phyloP scores from a whole-genome alignment of 2,329 filamentous ascomycete genomes.

The Gliomastix tumulicola region DNA sequence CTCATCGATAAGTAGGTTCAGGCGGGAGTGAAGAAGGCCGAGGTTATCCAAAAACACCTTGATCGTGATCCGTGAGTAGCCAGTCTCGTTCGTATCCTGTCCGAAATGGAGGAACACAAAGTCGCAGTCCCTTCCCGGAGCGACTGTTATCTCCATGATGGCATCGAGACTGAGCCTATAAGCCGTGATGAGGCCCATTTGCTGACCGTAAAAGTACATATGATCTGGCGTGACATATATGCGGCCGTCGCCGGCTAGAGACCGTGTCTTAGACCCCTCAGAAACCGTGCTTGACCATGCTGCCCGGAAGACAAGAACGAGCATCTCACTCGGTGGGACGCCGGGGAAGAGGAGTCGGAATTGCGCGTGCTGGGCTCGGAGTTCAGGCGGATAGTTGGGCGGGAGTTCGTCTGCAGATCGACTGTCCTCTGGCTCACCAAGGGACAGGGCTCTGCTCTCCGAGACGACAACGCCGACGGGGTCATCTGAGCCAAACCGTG shows the following conservation, averaged over 20 bases:
- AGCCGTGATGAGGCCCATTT: constrained; percentile 83
- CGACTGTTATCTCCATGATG: constrained; percentile 84
- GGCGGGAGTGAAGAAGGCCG: constrained; percentile 69
- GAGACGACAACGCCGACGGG: constrained; percentile 32
- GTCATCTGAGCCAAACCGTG: constrained; percentile 27
- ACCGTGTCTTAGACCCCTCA: constrained; percentile 30
- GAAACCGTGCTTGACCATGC: constrained; percentile 61
- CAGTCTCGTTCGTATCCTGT: constrained; percentile 55
- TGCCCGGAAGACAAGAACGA: constrained; percentile 87
- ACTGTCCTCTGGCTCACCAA: constrained; percentile 21
- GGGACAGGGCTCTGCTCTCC: constrained; percentile 14
- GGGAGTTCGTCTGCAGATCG: constrained; percentile 53
- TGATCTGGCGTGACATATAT: constrained; percentile 83
- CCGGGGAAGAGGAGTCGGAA: constrained; percentile 87
- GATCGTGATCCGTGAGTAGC: constrained; percentile 70
- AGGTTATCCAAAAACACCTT: constrained; percentile 92
- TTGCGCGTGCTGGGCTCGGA: constrained; percentile 84
- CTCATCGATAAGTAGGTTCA: constrained; percentile 82
- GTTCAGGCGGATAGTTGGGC: constrained; percentile 69
- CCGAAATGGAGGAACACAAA: constrained; percentile 78
- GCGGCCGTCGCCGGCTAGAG: constrained; percentile 58
- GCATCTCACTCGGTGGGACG: constrained; percentile 68
- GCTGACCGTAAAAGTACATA: constrained; percentile 95
- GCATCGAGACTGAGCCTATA: constrained; percentile 68
- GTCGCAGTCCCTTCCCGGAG: constrained; percentile 85